Evolutionary conservation across 768 basidiomycete genomes (phyloP), one percentile per base, ranked within the genome.

Genomic region (Pluteus cervinus): DNA sequence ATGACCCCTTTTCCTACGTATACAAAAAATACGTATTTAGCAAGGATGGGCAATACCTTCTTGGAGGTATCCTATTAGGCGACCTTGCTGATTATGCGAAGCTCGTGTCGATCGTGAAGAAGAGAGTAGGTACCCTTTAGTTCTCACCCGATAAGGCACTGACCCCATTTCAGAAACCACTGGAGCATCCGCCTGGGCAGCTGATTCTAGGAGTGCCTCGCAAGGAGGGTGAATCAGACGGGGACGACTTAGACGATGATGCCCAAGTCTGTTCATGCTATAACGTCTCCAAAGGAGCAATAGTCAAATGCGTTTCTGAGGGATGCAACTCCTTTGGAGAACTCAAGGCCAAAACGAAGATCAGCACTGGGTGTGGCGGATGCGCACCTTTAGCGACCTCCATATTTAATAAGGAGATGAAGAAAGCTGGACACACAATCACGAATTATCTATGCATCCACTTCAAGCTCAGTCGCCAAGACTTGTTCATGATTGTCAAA

Each of bases 41-140:
- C 8, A 68, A 68, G 6, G 81, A 86, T 49, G 84, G 83, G 8
- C 77, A 79, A 55, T 69, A 81, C 46, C 62, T 87, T 9, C 58
- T 87, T 3, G 84, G 84, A 9, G 84, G 84, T 3, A 82, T 84
- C 73, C 81, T 86, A 81, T 72, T 87, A n/a, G 84, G 83, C 3
- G 80, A 83, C 48, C 74, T 74, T 7, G 66, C 63, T 24, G 78
- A 81, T 50, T 84, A 77, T 48, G 70, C 77, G 40, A 83, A 84
- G 55, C 65, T 86, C 10, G 67, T 85, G n/a, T 63, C 75, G 9
- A 62, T 85, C 22, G 76, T 81, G 20, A 81, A 79, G 61, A 83
- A 83, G 64, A 76, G 75, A 62, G 79, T 69, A 39, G 22, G 54
- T 39, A 11, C 21, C 34, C 18, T 12, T 28, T 30, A 22, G 14